Base-by-base conservation (phyloP, 495 filamentous ascomycete genomes). In the Tuber umbilicatum region DNA sequence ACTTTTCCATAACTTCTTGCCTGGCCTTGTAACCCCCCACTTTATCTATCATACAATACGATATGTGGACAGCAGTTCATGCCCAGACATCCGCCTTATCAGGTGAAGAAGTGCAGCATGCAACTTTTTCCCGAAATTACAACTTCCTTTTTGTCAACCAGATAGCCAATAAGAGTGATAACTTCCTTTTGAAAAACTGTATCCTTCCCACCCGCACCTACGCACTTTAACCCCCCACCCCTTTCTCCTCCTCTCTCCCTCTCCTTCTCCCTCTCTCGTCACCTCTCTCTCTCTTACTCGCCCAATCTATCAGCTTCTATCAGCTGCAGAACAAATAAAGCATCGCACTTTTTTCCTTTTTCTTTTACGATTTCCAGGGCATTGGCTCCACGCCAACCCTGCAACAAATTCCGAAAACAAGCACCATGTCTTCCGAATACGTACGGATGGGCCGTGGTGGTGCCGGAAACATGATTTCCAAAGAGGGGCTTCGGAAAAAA, bases 401-500 rank as follows among this genome's bases (percentile, higher is more conserved):
- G 5, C 55, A 12, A 64, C 21, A 64, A 64, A 64, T 64, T 64
- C 55, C 55, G n/a, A n/a, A 74, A 70, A 43, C 73, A 55, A 16
- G 14, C 21, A 40, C 67, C 16, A 80, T 80, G 78, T 80, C 78
- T 64, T 64, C 55, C 4, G 78, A 70, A 74, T 82, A 82, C 74
- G 47, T 82, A 40, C 74, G 74, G 70, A 80, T 74, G 77, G 80
- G 80, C 73, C 80, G 80, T 45, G 80, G 80, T 64, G 80, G 80
- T 45, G 80, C 80, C 42, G 80, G 80, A 45, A 82, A 82, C 69
- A 82, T 71, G 71, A 72, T 82, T 47, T 75, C 80, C 41, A 69
- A 72, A 64, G 77, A 79, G 47, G 80, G 81, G 68, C 71, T 82
- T 55, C 72, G 73, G 40, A 82, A 78, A 70, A 82, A 81, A 74